Evolutionary conservation across 805 yeast species (phyloP).

Genomic region (Ogataea nitratoaversa): DNA sequence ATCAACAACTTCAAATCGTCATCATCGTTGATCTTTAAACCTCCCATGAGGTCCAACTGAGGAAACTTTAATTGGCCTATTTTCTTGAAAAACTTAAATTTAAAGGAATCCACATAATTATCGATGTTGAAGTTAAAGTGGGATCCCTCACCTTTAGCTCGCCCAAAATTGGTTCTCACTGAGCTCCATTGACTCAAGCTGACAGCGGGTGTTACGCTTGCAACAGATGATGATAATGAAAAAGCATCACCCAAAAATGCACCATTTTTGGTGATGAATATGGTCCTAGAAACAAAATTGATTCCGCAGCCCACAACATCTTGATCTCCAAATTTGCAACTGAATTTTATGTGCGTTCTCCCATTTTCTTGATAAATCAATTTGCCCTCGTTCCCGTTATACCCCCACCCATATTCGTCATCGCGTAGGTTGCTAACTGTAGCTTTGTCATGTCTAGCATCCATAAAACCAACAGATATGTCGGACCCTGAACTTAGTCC

Average conservation of each 20-base stretch:
- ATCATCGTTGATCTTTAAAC: constrained; percentile 10
- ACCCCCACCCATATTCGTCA: constrained; percentile 47
- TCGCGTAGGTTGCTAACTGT: constrained; percentile 42
- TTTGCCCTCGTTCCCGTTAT: constrained; percentile 49
- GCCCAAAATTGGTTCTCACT: constrained; percentile 53
- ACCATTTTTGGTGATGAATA: constrained; percentile 84
- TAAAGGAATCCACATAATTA: constrained; percentile 39
- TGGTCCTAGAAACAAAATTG: constrained; percentile 55
- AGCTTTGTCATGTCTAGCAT: constrained; percentile 22
- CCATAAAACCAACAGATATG: constrained; percentile 43
- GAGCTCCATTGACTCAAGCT: constrained; percentile 41
- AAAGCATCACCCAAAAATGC: constrained; percentile 54
- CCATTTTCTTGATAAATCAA: constrained; percentile 34
- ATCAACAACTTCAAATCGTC: constrained; percentile 15
- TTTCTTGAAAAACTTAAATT: constrained; percentile 22
- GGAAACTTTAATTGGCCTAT: constrained; percentile 15
- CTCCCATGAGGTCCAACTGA: constrained; percentile 7
- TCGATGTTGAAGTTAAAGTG: constrained; percentile 46
- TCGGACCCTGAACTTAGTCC: constrained; percentile 35
- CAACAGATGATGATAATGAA: constrained; percentile 32
- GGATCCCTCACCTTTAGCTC: constrained; percentile 7
- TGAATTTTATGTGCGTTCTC: constrained; percentile 33
- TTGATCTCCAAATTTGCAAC: constrained; percentile 44
- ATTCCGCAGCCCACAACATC: constrained; percentile 85
- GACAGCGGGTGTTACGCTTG: constrained; percentile 41